Base-by-base conservation (phyloP, 805 yeast genomes). In the Kodamaea neixiangensis region DNA sequence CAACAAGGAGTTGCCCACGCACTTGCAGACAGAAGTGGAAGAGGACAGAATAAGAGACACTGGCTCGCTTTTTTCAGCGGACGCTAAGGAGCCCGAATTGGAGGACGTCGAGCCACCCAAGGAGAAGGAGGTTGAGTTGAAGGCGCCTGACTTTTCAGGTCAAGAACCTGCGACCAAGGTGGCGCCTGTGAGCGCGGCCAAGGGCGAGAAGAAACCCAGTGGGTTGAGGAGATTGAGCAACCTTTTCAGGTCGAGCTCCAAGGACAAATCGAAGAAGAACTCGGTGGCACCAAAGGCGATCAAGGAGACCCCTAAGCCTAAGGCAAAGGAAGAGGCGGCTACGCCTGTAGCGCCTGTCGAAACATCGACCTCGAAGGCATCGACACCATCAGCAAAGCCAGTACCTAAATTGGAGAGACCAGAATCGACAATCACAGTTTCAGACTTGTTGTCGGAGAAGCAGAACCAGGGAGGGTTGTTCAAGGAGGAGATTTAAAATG, bases 1-100 rank as follows among this genome's bases (percentile, higher is more conserved):
- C 58, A 79, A 80, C 57, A 61, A 56, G 11, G 77, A 72, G 50
- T 72, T 78, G 54, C 86, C 86, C 10, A 82, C 77, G 46, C 86
- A 81, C 64, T 68, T 81, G 59, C 72, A 68, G 52, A 62, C 51
- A 14, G 64, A 65, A 4, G 57, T 74, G 11, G 65, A 72, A 52
- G 78, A 73, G 53, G 53, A 56, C 43, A 64, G 65, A 52, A 59
- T 73, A 34, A 63, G 65, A 33, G 79, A 74, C 54, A 68, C 74
- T 15, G 65, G 71, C 3, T 72, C 77, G 1, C 59, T 74, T 15
- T 74, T 74, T 52, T 61, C 73, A 1, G 69, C 58, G 13, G 75
- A 69, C 34, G 64, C 35, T 25, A 14, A 44, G 31, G 58, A 44
- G 47, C 59, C 59, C 9, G 50, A 20, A 13, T 49, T 50, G 21